Evolutionary conservation across 1,284 basidiomycete genomes (phyloP).

Genomic region (Kalmanozyma brasiliensis): DNA sequence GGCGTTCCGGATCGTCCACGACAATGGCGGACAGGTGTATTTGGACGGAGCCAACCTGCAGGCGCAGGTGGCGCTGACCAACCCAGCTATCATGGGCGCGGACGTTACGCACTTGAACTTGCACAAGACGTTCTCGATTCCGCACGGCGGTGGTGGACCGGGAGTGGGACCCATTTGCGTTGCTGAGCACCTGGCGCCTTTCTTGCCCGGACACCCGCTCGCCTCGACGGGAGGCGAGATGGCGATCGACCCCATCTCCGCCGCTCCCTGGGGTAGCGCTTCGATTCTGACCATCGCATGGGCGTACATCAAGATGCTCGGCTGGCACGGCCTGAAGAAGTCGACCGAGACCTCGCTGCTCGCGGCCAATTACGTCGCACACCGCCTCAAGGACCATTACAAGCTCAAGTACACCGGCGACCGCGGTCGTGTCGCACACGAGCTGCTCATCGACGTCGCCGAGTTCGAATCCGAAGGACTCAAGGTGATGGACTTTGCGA

Average conservation of each 20-base stretch:
- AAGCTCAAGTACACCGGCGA: slow-evolving; percentile 88
- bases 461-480: slow-evolving; percentile 89
- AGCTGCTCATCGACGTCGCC: slow-evolving; percentile 91
- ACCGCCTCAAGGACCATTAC: slow-evolving; percentile 85
- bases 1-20: slow-evolving; percentile 92
- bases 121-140: slow-evolving; percentile 95
- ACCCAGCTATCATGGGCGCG: slow-evolving; percentile 93
- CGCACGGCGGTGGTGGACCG: slow-evolving; percentile 96
- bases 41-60: slow-evolving; percentile 95
- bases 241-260: slow-evolving; percentile 87
- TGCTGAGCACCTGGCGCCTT: slow-evolving; percentile 89
- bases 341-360: slow-evolving; percentile 88
- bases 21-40: slow-evolving; percentile 96
- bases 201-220: slow-evolving; percentile 90
- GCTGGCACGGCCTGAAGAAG: slow-evolving; percentile 84
- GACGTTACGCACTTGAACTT: slow-evolving; percentile 98
- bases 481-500: slow-evolving; percentile 94
- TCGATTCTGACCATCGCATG: slow-evolving; percentile 96
- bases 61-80: slow-evolving; percentile 92
- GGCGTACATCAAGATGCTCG: slow-evolving; percentile 85
- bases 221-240: slow-evolving; percentile 77
- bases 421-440: slow-evolving; percentile 91
- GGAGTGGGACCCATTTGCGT: slow-evolving; percentile 96
- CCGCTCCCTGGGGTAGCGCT: slow-evolving; percentile 92
- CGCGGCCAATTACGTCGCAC: slow-evolving; percentile 96